phyloP scores from a whole-genome alignment of 768 basidiomycete species.

The button mushroom (Agaricus bisporus) region DNA sequence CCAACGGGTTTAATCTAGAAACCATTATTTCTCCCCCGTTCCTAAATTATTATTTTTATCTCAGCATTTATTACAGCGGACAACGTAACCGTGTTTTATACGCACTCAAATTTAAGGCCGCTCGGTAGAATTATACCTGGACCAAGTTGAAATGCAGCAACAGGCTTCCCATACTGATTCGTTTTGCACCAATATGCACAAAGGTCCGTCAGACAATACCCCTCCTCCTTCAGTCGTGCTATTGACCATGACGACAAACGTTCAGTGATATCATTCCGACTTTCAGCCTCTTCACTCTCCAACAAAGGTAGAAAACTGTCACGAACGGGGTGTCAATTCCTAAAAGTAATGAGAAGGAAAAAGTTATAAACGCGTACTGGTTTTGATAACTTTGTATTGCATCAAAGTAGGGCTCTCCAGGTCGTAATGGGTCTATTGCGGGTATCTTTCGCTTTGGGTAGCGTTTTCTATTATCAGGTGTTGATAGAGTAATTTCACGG shows the following conservation, averaged over 20 bases:
- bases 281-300: constrained; percentile 58
- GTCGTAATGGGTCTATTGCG: constrained; percentile 22
- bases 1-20: constrained; percentile 55
- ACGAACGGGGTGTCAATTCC: not conserved
- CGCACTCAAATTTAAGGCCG: constrained; percentile 63
- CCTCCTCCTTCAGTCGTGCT: constrained; percentile 54
- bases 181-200: constrained; percentile 63
- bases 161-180: constrained; percentile 57
- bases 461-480: constrained; percentile 2
- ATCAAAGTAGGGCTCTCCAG: constrained; percentile 37
- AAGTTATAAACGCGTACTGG: constrained; percentile 31
- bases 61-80: constrained; percentile 1
- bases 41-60: constrained; percentile 28
- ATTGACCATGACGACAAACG: constrained; percentile 67
- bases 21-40: constrained; percentile 66
- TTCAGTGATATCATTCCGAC: constrained; percentile 50
- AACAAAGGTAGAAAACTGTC: constrained; percentile 43
- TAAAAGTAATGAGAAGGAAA: not conserved
- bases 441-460: constrained; percentile 28
- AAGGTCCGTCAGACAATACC: constrained; percentile 64
- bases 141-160: constrained; percentile 60
- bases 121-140: constrained; percentile 59
- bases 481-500: constrained; percentile 17
- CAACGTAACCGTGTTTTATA: constrained; percentile 10
- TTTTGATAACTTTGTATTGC: constrained; percentile 49